Percentiles rank a stretch among this genome's conserved stretches.
Evolutionary conservation across 2,329 filamentous ascomycete genomes (phyloP).

Genomic region (Botrytis deweyae): DNA sequence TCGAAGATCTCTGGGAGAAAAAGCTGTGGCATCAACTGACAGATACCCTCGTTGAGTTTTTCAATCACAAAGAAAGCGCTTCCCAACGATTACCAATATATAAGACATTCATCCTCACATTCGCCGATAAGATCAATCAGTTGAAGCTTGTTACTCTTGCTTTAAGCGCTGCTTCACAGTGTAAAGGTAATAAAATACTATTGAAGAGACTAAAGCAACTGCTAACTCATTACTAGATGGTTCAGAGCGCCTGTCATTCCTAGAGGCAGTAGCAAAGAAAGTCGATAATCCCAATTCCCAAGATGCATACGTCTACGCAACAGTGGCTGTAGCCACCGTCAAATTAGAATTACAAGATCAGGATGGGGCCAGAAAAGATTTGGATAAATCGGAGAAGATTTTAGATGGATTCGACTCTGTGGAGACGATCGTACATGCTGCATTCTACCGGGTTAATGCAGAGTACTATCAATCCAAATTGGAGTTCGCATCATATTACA

Average conservation of each 20-base stretch:
- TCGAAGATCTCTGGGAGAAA: slow-evolving; percentile 97
- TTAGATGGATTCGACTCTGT: slow-evolving; percentile 92
- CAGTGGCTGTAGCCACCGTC: slow-evolving; percentile 83
- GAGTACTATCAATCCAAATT: slow-evolving; percentile 90
- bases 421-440: slow-evolving; percentile 90
- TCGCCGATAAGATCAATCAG: slow-evolving; percentile 98
- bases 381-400: slow-evolving; percentile 83
- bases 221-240: slow-evolving; percentile 60
- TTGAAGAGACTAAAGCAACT: not conserved
- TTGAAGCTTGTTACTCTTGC: slow-evolving; percentile 92
- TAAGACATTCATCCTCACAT: slow-evolving; percentile 91
- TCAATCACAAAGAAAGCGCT: slow-evolving; percentile 76
- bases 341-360: slow-evolving; percentile 78
- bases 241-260: slow-evolving; percentile 79
- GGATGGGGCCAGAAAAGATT: slow-evolving; percentile 79
- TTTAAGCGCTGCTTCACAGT: slow-evolving; percentile 82
- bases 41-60: slow-evolving; percentile 83
- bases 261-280: slow-evolving; percentile 78
- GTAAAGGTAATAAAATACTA: slow-evolving; percentile 56
- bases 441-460: slow-evolving; percentile 94
- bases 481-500: slow-evolving; percentile 96
- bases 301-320: slow-evolving; percentile 93
- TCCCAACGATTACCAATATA: slow-evolving; percentile 86
- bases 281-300: slow-evolving; percentile 91
- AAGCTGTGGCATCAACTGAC: slow-evolving; percentile 99